Evolutionary conservation across 306 rosid species (phyloP), one percentile per base, ranked within the genome.

Genomic region (Cyamopsis tetragonoloba): DNA sequence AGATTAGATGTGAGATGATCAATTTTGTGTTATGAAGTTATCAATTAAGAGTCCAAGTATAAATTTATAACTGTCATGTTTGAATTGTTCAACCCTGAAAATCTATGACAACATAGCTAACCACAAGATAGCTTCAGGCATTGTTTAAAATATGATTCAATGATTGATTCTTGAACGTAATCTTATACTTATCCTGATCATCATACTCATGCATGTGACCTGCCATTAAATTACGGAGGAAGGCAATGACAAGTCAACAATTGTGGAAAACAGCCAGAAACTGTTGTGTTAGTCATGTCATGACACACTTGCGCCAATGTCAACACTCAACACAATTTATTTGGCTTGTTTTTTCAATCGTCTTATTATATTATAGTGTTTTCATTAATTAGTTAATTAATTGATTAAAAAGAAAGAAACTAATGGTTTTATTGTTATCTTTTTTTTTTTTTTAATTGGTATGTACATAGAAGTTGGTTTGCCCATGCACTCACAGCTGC

Each of bases 281-380:
- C 4, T 3, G 14, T 37, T 4, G 59, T 12, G 39, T 17, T 15
- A 44, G 19, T 67, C 24, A 47, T n/a, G 68, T 56, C 69, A 75
- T 10, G 61, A 22, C 4, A 34, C 18, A 50, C 28, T 39, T 37
- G 73, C 32, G 46, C 34, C 13, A 18, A 15, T 44, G 43, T 61
- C 59, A n/a, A n/a, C 46, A 64, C 46, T 8, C n/a, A n/a, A n/a
- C n/a, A n/a, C n/a, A n/a, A n/a, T 55, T 73, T 66, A 31, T 51
- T 13, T 56, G 61, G 46, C 44, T 48, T 55, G 30, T 63, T 62
- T 53, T 64, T 18, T n/a, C 55, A 38, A 72, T 12, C 1, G 1
- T 59, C 20, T 70, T 12, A n/a, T n/a, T n/a, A n/a, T n/a, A n/a
- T n/a, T n/a, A n/a, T 43, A 22, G 62, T 28, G 24, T 13, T 55